Base-by-base conservation (phyloP, 179 eudicot species). In the Vitellaria paradoxa region DNA sequence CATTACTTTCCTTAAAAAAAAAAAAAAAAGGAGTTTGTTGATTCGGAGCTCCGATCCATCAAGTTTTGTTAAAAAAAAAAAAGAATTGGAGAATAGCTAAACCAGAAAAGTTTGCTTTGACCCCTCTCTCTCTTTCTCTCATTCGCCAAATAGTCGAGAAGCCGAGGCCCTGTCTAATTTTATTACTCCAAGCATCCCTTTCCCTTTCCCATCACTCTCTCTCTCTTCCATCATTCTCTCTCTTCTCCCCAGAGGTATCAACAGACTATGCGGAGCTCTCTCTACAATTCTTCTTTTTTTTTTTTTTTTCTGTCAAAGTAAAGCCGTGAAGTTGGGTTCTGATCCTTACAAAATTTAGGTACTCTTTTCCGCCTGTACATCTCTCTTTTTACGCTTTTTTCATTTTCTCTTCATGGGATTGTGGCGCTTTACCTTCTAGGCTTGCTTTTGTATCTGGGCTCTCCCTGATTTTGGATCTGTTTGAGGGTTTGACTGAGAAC, bases 131-230 rank as follows among this genome's bases (percentile, higher is more conserved):
- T 65, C 72, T 52, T 47, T 76, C 78, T 23, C 47, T 64, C 72
- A 17, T 62, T 49, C 59, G 59, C 69, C 68, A 24, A 46, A 60
- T 73, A 26, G 47, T 47, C 77, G 24, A 21, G 46, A 75, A 64
- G 61, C 17, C 52, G 18, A 24, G 77, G 37, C 77, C 77, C 77
- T 49, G 77, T 75, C 50, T 68, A 75, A 68, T 59, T 56, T 77
- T 55, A 37, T 68, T 77, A 77, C 60, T 21, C 68, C 52, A 68
- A 56, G 68, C 73, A 55, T n/a, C n/a, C 79, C 17, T 18, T 7
- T 23, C 9, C 10, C 74, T 42, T 68, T 68, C 49, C 57, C 73
- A 37, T 67, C 72, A 55, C 65, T 37, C 64, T 76, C 73, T 67
- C 56, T 30, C 37, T 30, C 37, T 30, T 30, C 37, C 37, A 30